Conservation (phyloP, 371 early-diverging fungal genomes). For the Syncephalastrum racemosum region DNA sequence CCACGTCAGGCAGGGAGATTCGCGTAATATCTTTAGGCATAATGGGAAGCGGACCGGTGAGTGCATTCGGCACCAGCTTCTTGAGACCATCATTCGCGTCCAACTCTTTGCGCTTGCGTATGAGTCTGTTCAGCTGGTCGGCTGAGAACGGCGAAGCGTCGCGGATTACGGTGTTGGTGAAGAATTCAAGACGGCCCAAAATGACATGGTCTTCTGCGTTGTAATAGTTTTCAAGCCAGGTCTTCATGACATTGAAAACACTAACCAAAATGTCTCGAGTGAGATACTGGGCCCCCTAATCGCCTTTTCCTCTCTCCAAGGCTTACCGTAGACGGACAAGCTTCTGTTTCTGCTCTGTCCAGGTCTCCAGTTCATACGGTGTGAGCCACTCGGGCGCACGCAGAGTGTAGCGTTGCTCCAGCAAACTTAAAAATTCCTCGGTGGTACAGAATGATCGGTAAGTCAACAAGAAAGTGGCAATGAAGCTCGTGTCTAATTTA, state of each 20-base stretch:
- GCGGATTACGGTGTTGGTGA: slow-evolving; percentile 74
- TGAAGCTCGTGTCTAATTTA: slow-evolving; percentile 66
- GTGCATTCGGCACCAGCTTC: slow-evolving; percentile 62
- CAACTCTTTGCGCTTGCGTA: slow-evolving; percentile 64
- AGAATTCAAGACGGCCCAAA: slow-evolving; percentile 71
- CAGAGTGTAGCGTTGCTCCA: slow-evolving; percentile 75
- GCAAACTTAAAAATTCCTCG: slow-evolving; percentile 65
- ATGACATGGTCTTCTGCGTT: slow-evolving; percentile 67
- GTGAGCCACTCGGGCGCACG: slow-evolving; percentile 67
- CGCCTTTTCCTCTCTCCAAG: neutral
- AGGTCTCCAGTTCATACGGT: slow-evolving; percentile 65
- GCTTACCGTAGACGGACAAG: slow-evolving; percentile 75
- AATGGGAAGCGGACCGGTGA: slow-evolving; percentile 67
- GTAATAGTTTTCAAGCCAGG: slow-evolving; percentile 88
- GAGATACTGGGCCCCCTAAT: neutral
- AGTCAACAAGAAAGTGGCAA: slow-evolving; percentile 82
- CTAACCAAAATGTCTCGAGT: slow-evolving; percentile 17
- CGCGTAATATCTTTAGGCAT: slow-evolving; percentile 63
- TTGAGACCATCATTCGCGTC: slow-evolving; percentile 54
- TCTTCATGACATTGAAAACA: slow-evolving; percentile 84
- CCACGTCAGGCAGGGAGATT: slow-evolving; percentile 75
- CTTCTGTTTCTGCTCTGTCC: slow-evolving; percentile 83
- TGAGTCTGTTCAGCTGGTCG: slow-evolving; percentile 66
- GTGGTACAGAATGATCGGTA: slow-evolving; percentile 86
- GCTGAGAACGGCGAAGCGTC: slow-evolving; percentile 70